Evolutionary conservation across 345 rosid genomes (phyloP), one percentile per base, ranked within the genome.

Genomic region (Aquilaria malaccensis): DNA sequence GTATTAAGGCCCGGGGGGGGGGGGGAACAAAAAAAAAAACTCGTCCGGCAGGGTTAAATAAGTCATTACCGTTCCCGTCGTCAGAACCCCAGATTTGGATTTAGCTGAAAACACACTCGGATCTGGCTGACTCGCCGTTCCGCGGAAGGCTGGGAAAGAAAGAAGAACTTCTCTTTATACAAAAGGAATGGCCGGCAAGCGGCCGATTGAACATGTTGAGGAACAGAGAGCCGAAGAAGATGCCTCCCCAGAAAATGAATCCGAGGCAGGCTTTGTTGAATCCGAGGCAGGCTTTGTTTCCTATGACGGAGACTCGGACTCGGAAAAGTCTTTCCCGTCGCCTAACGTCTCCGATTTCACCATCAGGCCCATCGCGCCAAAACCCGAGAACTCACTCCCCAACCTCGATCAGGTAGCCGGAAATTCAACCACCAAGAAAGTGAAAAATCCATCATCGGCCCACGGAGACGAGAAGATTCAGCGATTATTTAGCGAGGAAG

Each of bases 401-500:
- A 61, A 70, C 48, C 67, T 59, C 43, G 52, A 37, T 37, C 43
- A 5, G 43, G 43, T 5, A 37, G 43, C 43, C 43, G 57, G 57
- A 14, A 32, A 54, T 7, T 52, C 31, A 14, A 52, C 70, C 65
- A 43, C 64, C 33, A 61, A 48, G 12, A 4, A 10, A 29, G 12
- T 10, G 4, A 10, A 33, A 9, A 31, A 33, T 12, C 59, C 32
- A 29, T 66, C 30, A 11, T 67, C 9, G 55, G 66, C 10, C 58
- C 68, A 58, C 48, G 61, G 9, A 2, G 73, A 46, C 2, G 32
- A 64, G 13, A 75, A 64, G 59, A 68, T 67, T 41, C 57, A 70
- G 9, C 63, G 58, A 14, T 33, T 63, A 45, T 82, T 80, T 80
- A 75, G 69, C 41, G 83, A 75, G 30, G 82, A 73, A 11, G 87